Conservation (phyloP, 2,329 filamentous ascomycete species). For the Cladosporium sp. region DNA sequence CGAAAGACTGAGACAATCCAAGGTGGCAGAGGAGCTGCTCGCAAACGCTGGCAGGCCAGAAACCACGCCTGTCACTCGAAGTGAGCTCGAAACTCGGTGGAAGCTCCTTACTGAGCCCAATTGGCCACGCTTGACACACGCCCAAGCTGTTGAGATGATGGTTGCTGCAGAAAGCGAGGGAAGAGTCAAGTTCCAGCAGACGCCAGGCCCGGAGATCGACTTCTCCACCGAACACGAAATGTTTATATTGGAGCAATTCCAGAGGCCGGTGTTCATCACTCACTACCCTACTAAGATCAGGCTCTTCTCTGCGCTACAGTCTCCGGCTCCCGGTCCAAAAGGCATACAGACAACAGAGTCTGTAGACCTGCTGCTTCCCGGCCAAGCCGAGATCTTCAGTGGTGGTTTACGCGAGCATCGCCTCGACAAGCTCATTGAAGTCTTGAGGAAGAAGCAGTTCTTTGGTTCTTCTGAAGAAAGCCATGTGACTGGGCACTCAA, state of each 20-base stretch:
- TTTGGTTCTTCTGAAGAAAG: neutral
- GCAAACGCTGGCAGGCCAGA: neutral
- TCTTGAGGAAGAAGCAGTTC: neutral
- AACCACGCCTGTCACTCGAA: neutral
- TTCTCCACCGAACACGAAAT: constrained; percentile 1
- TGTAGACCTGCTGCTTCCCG: neutral
- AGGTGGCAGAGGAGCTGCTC: neutral
- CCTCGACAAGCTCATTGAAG: neutral
- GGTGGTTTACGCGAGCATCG: constrained; percentile 1
- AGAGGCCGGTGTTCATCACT: neutral
- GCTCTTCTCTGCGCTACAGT: neutral
- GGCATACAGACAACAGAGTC: neutral
- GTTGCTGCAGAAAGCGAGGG: neutral
- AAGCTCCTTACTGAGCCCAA: neutral
- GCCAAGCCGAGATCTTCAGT: neutral
- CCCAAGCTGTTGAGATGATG: neutral
- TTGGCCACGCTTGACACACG: neutral
- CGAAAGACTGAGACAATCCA: neutral
- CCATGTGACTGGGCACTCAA: neutral
- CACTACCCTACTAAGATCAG: neutral
- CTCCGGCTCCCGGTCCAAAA: neutral
- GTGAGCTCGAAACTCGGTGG: constrained; percentile 1
- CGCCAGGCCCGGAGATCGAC: neutral
- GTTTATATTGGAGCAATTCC: neutral
- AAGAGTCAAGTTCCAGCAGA: neutral